Percentiles rank a stretch among this genome's conserved stretches.
phyloP scores from a whole-genome alignment of 2,329 filamentous ascomycete species.

The Ciborinia camelliae region DNA sequence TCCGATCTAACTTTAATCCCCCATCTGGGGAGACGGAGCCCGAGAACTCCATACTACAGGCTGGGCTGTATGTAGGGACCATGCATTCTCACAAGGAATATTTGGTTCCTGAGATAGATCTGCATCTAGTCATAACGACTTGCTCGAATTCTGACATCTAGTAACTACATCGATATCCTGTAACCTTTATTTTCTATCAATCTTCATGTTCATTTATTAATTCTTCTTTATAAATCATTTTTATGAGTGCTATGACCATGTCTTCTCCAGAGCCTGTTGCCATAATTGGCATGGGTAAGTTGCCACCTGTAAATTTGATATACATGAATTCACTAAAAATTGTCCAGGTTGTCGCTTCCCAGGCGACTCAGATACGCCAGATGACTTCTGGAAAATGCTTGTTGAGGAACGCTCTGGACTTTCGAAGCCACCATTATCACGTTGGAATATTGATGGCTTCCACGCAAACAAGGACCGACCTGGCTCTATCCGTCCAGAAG shows the following conservation, averaged over 20 bases:
- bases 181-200: neutral
- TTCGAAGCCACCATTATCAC: slow-evolving; percentile 21
- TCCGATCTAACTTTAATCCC: neutral
- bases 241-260: neutral
- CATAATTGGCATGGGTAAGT: slow-evolving; percentile 38
- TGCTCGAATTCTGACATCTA: neutral
- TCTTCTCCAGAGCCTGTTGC: slow-evolving; percentile 34
- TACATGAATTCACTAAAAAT: neutral
- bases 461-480: slow-evolving; percentile 20
- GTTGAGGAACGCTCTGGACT: slow-evolving; percentile 17
- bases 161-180: neutral
- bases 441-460: slow-evolving; percentile 26
- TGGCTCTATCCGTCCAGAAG: slow-evolving; percentile 18
- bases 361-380: slow-evolving; percentile 37
- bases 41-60: too few species aligned
- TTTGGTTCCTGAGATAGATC: neutral
- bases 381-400: slow-evolving; percentile 26
- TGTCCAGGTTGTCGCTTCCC: slow-evolving; percentile 45
- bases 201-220: neutral
- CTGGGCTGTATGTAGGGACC: neutral
- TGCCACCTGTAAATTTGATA: neutral
- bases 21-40: neutral
- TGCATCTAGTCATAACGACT: neutral
- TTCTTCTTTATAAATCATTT: neutral
- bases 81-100: neutral